Percentiles rank a stretch among this genome's conserved stretches.
Conservation (phyloP, 2,329 filamentous ascomycete species). For the Ceratocystis diversiconidia region DNA sequence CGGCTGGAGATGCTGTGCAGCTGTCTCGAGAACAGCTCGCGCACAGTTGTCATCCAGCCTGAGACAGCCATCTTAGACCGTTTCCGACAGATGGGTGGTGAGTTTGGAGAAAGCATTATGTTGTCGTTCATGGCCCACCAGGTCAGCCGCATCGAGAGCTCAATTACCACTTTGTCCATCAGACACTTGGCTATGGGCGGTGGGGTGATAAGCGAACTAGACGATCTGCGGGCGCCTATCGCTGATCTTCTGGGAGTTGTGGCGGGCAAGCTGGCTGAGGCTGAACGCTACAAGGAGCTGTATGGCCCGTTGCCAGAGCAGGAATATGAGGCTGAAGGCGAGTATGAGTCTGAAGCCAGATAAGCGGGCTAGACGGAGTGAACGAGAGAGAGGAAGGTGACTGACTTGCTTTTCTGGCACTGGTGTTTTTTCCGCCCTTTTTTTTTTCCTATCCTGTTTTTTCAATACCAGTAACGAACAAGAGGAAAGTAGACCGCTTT, state of each 20-base stretch:
- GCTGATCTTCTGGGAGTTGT: constrained; percentile 51
- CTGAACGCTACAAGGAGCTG: constrained; percentile 44
- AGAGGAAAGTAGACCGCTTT: background rate
- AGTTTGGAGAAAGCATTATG: constrained; percentile 78
- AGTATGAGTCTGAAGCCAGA: background rate
- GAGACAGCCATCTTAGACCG: constrained; percentile 71
- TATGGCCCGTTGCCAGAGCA: constrained; percentile 32
- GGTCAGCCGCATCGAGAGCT: constrained; percentile 76
- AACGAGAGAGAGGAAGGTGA: too few species aligned
- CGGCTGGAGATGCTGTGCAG: constrained; percentile 89
- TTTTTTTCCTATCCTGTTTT: background rate
- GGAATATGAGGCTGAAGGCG: background rate
- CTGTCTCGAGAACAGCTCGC: constrained; percentile 50
- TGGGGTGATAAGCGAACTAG: constrained; percentile 44
- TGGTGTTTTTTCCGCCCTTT: background rate
- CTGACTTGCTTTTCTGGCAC: background rate
- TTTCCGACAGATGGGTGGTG: constrained; percentile 53
- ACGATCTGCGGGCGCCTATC: constrained; percentile 68
- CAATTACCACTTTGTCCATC: constrained; percentile 62
- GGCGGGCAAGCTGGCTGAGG: constrained; percentile 45
- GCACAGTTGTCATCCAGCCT: constrained; percentile 44
- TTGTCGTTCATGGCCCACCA: constrained; percentile 88
- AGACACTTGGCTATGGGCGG: constrained; percentile 66
- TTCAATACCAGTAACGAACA: background rate
- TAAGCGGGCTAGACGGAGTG: background rate